Evolutionary conservation across 768 basidiomycete species (phyloP), one percentile per base, ranked within the genome.

Genomic region (Suillus spraguei): DNA sequence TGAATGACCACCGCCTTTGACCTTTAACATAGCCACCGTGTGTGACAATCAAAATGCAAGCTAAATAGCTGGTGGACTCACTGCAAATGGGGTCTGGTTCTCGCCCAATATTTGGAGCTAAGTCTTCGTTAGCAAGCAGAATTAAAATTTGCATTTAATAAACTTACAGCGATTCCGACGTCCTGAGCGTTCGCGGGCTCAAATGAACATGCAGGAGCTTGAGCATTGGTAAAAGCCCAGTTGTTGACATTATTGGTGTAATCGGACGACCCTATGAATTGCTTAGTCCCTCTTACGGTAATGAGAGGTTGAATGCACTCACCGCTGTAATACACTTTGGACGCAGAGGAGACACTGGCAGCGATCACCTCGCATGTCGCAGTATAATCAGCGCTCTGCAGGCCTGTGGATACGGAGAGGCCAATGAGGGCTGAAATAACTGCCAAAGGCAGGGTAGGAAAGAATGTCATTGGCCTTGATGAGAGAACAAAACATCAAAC

Each of bases 1-100:
- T 0, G 82, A 64, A 70, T 89, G 87, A 0, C 87, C 87, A 17
- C 85, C 87, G n/a, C 86, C 82, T 71, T 87, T 89, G 60, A 88
- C 80, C 87, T 86, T 28, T 28, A 28, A 28, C 28, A 28, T 4
- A 4, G n/a, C 50, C 32, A 17, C 38, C 16, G 35, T 2, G 33
- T 35, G 60, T 65, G 55, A 69, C 60, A 38, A 39, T 36, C 10
- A 33, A 7, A 28, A n/a, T 20, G 13, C 54, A 36, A 22, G 13
- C 7, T 14, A 4, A n/a, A 41, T n/a, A 3, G 7, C 1, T 9
- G 11, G 41, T 46, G 24, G 16, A 64, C 70, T 11, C 59, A 87
- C 87, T 13, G 86, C 87, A 64, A 89, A 88, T 1, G 85, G 79
- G 1, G 83, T 85, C 35, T 69, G 61, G 0, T 78, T 81, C 20